Conservation (phyloP, 2,329 filamentous ascomycete genomes). For the Pseudocercospora fuligena region DNA sequence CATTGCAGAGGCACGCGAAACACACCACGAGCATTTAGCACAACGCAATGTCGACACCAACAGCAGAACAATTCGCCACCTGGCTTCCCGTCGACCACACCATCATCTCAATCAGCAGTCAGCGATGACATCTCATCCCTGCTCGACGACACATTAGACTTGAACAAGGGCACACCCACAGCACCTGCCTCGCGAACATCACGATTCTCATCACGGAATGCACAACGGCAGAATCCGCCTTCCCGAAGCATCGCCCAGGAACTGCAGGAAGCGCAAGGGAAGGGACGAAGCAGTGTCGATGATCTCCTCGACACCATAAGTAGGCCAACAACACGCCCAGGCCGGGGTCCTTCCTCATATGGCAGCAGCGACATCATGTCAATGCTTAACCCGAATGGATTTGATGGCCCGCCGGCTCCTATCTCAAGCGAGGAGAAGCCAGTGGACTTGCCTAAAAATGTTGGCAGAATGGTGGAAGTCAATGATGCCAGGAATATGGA, state of each 20-base stretch:
- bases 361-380: background rate
- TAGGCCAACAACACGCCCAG: background rate
- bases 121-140: constrained; percentile 32
- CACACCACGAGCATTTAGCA: constrained; percentile 31
- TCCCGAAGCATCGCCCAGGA: constrained; percentile 15
- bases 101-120: constrained; percentile 23
- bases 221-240: constrained; percentile 31
- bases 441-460: constrained; percentile 44
- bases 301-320: constrained; percentile 23
- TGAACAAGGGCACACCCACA: constrained; percentile 35
- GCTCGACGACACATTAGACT: constrained; percentile 39
- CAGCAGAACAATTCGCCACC: constrained; percentile 21
- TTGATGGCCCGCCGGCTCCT: background rate
- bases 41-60: constrained; percentile 21
- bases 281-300: constrained; percentile 23
- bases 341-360: background rate
- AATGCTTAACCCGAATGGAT: background rate
- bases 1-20: constrained; percentile 21
- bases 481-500: constrained; percentile 45
- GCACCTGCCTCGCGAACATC: constrained; percentile 34
- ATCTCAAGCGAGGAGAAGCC: constrained; percentile 18
- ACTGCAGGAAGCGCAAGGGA: constrained; percentile 12
- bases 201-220: constrained; percentile 33
- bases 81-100: constrained; percentile 13
- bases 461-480: constrained; percentile 49